A percentile compares a stretch with the other conserved stretches of the same genome.
Conservation (phyloP, 257 asterid genomes). For the Nicotiana obtusifolia region DNA sequence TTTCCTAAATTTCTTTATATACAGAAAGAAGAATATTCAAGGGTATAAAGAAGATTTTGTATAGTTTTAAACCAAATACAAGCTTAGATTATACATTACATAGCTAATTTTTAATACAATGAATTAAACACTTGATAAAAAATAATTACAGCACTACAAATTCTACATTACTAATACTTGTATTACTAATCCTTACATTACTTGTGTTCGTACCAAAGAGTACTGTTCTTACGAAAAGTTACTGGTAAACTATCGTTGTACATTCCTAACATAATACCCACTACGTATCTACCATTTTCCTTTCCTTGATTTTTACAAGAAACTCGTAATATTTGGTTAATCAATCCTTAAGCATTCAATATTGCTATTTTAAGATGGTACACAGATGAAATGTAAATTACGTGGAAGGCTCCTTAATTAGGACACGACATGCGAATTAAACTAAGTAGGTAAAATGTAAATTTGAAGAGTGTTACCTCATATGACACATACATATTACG, state of each 20-base stretch:
- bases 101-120: too few species aligned
- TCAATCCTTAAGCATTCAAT: neutral
- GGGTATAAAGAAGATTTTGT: too few species aligned
- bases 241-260: constrained; percentile 16
- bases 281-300: neutral
- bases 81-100: too few species aligned
- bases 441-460: constrained; percentile 8
- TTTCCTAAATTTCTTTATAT: too few species aligned
- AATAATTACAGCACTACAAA: too few species aligned
- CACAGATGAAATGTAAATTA: neutral
- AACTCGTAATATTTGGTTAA: neutral
- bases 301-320: neutral
- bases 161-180: too few species aligned
- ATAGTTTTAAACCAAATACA: too few species aligned
- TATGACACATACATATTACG: neutral
- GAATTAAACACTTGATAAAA: too few species aligned
- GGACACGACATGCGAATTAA: constrained; percentile 1
- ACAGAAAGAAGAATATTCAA: too few species aligned
- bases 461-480: neutral
- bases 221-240: neutral
- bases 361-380: neutral
- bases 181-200: too few species aligned
- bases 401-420: neutral
- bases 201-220: too few species aligned
- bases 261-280: constrained; percentile 8